Evolutionary conservation across 768 basidiomycete species (phyloP).

Genomic region (Mycena floridula): DNA sequence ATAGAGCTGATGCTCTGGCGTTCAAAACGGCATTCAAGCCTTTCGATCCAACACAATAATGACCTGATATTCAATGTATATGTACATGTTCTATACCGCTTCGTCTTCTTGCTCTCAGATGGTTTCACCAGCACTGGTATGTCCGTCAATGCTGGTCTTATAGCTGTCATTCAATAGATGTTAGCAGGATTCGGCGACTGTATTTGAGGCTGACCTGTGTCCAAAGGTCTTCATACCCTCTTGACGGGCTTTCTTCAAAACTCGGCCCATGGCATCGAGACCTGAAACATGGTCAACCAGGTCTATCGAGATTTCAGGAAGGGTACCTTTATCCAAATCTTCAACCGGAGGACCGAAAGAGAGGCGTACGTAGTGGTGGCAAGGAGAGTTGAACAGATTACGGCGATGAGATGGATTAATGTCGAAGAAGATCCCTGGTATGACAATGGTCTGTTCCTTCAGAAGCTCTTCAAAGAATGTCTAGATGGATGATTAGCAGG

Average conservation of each 20-base stretch:
- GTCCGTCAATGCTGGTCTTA: no score
- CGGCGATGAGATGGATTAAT: slow-evolving; percentile 79
- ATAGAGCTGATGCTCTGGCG: slow-evolving; percentile 71
- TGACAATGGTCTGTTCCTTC: slow-evolving; percentile 86
- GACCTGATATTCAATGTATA: slow-evolving; percentile 2
- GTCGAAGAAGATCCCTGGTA: slow-evolving; percentile 89
- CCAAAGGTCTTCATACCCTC: slow-evolving; percentile 59
- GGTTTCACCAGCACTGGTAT: no score
- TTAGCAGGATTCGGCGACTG: no score
- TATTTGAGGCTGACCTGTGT: slow-evolving; percentile 44
- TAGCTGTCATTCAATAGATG: no score
- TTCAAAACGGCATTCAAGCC: slow-evolving; percentile 82
- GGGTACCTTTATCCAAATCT: slow-evolving; percentile 68
- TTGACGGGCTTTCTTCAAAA: slow-evolving; percentile 65
- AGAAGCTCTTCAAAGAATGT: slow-evolving; percentile 94
- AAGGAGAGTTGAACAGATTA: slow-evolving; percentile 86
- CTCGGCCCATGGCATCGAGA: slow-evolving; percentile 78
- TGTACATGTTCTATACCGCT: background rate
- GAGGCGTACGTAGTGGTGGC: slow-evolving; percentile 84
- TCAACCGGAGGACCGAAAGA: slow-evolving; percentile 81
- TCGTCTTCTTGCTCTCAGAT: no score
- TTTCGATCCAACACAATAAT: slow-evolving; percentile 47
- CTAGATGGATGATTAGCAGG: no score
- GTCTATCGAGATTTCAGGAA: background rate
- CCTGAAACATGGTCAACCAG: slow-evolving; percentile 33